These are phyloP conservation scores for Blumeria hordei DNA, from an alignment of 2,329 filamentous ascomycete genomes.

Conservation along the genomic window DNA sequence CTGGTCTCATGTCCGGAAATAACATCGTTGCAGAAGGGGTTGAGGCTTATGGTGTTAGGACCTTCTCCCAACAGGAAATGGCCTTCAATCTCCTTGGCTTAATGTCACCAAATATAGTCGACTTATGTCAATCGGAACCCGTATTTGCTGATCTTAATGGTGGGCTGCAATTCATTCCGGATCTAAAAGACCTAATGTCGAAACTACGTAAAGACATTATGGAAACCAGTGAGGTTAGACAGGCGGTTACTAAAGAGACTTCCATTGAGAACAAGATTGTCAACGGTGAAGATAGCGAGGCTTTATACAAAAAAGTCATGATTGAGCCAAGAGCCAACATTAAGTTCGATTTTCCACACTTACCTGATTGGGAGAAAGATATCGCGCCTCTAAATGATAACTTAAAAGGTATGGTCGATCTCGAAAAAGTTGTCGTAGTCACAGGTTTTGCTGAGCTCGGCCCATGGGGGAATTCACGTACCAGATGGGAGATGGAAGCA, in stretches of 20 bases:
- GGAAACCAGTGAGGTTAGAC: slow-evolving; percentile 81
- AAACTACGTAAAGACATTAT: slow-evolving; percentile 83
- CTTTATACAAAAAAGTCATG: slow-evolving; percentile 80
- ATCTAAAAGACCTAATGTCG: slow-evolving; percentile 85
- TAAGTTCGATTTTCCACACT: slow-evolving; percentile 81
- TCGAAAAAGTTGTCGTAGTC: slow-evolving; percentile 93
- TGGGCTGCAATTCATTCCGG: slow-evolving; percentile 88
- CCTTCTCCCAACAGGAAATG: slow-evolving; percentile 98
- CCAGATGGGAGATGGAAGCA: slow-evolving; percentile 98
- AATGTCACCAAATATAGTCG: slow-evolving; percentile 82
- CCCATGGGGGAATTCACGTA: slow-evolving; percentile 95
- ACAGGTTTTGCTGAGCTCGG: slow-evolving; percentile 92
- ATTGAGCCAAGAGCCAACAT: slow-evolving; percentile 91
- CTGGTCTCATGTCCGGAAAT: slow-evolving; percentile 92
- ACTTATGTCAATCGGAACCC: slow-evolving; percentile 85
- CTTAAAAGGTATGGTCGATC: slow-evolving; percentile 93
- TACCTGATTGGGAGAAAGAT: slow-evolving; percentile 81
- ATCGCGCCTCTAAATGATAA: slow-evolving; percentile 68
- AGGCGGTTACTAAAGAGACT: slow-evolving; percentile 85
- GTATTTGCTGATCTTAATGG: slow-evolving; percentile 96
- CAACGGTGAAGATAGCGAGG: slow-evolving; percentile 80
- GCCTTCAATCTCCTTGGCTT: slow-evolving; percentile 93
- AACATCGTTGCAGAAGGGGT: slow-evolving; percentile 94
- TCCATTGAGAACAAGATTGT: slow-evolving; percentile 92
- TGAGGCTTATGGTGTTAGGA: slow-evolving; percentile 87